Base-by-base conservation (phyloP, 2,329 filamentous ascomycete species). In the Paraphoma chrysanthemicola region DNA sequence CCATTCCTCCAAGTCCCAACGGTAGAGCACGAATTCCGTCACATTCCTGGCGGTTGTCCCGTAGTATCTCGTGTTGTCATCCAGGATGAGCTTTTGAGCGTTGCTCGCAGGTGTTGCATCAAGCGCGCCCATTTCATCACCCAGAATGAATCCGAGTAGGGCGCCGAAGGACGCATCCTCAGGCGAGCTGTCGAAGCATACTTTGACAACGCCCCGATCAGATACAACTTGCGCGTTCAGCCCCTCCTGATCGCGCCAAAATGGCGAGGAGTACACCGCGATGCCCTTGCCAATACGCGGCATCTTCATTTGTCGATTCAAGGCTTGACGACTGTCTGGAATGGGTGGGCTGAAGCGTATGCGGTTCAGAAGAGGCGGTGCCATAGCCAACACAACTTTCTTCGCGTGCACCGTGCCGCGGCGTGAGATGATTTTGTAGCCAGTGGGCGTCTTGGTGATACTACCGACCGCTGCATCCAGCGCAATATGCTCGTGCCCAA, bases 271-370 rank as follows among this genome's bases (percentile, higher is more conserved):
- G 67, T 80, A 85, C 30, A 79, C 71, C 9, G 82, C 63, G 50
- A 86, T 83, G 6, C 78, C 79, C 66, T 87, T 86, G 48, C 78
- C 80, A 61, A 84, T 84, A 57, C 81, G 80, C 3, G 83, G 83
- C 39, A 81, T 78, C 0, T 60, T 67, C 6, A 75, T 76, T 0
- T 77, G 71, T 3, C 77, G 62, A 11, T 71, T 60, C 43, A 79
- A 67, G 0, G 71, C 65, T n/a, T 68, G 64, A 60, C 83, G 84
- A 1, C 63, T 57, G 0, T 61, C 31, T 0, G 81, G 81, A 0
- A 88, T 75, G 0, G 74, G 53, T 0, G 85, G 85, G 0, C 67
- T 49, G 67, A 87, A 86, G 0, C 42, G 52, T 31, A 88, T 81
- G 6, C 69, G 75, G 33, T 77, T 76, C 18, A 81, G 74, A 0